Evolutionary conservation across 345 rosid species (phyloP), one percentile per base, ranked within the genome.

Genomic region (Zanthoxylum bungeanum): DNA sequence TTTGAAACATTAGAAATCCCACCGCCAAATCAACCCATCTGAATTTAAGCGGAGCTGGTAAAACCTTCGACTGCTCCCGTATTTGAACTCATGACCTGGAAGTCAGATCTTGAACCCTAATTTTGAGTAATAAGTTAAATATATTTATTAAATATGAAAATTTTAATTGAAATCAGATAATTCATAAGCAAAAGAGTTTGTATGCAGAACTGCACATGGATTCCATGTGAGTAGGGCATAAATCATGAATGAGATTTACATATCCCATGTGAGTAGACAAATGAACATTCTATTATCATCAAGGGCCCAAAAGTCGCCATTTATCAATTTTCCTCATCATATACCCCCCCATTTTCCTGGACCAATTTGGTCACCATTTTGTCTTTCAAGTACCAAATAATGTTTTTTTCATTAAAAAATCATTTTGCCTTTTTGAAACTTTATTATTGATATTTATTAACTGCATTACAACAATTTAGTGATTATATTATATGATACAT

Each of bases 381-480:
- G 49, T 44, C 19, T 44, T 44, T 14, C 5, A 44, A 44, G 19
- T 44, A 44, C 19, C 0, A 44, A 44, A 44, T 44, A 4, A 12
- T 12, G 47, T 12, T 44, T 44, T 44, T 44, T 44, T 16, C 49
- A 17, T 6, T 44, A 0, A 44, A 12, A 42, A 11, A 42, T 10
- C 47, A 14, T 42, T 42, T 42, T 12, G 47, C 17, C 47, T 0
- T n/a, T n/a, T n/a, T n/a, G n/a, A n/a, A 44, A 44, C 49, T 44
- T 44, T n/a, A n/a, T 58, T 74, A 74, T 74, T 60, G 36, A 9
- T 60, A 59, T 28, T 74, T 74, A 36, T 66, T 28, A 42, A 19
- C 5, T 0, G 30, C 28, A 53, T 19, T 24, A 28, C 53, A 30
- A 19, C 50, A 25, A 66, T 7, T 67, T 62, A 17, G 40, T 12